Evolutionary conservation across 164 flowering plant species (phyloP).

Genomic region (Tetracentron sinense): DNA sequence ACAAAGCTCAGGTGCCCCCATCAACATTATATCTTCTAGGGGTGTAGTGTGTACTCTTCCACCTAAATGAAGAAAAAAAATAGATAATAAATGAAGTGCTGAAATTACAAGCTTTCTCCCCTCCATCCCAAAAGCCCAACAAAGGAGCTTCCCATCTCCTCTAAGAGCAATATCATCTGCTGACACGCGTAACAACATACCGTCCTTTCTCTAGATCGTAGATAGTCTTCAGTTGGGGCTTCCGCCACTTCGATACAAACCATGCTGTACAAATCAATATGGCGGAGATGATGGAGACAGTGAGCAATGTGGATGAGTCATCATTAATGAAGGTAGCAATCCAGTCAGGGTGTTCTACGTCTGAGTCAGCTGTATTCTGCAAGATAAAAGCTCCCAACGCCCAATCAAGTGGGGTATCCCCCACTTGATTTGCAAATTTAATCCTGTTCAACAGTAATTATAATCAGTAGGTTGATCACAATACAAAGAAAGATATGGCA

Average conservation of each 20-base stretch:
- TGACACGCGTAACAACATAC: constrained; percentile 68
- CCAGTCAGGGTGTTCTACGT: constrained; percentile 30
- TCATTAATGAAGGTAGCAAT: constrained; percentile 25
- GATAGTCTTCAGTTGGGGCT: constrained; percentile 78
- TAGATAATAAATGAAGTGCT: no score
- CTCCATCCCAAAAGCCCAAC: no score
- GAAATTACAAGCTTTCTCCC: no score
- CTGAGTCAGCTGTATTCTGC: constrained; percentile 35
- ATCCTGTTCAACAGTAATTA: constrained; percentile 45
- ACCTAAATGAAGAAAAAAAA: no score
- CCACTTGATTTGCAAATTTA: constrained; percentile 61
- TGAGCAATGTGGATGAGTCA: constrained; percentile 38
- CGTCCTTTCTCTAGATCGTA: constrained; percentile 94
- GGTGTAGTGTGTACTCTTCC: no score
- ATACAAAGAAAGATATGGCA: background rate
- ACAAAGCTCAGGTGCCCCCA: no score
- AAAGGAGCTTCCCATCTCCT: no score
- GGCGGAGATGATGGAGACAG: constrained; percentile 35
- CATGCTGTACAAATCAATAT: constrained; percentile 49
- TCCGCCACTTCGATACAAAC: constrained; percentile 64
- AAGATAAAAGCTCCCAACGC: constrained; percentile 92
- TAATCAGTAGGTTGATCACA: background rate
- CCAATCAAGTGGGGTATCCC: constrained; percentile 83
- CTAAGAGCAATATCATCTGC: no score
- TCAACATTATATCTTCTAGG: no score